Percentiles rank a stretch among this genome's conserved stretches.
Evolutionary conservation across 371 early-diverging fungal species (phyloP).

Genomic region (Neoconidiobolus thromboides): DNA sequence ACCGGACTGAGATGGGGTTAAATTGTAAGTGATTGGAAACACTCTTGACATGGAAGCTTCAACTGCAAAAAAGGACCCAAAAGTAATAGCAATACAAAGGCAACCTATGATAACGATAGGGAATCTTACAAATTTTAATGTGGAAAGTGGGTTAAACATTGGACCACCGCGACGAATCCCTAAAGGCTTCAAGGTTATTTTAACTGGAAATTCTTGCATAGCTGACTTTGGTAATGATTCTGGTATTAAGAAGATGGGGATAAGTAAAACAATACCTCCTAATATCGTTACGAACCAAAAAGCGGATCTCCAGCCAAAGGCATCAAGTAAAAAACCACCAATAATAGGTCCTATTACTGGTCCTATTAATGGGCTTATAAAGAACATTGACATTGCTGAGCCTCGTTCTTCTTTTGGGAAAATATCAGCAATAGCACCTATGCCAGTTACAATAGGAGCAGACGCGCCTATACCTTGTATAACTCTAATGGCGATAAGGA

Average conservation of each 20-base stretch:
- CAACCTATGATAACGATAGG: conserved; percentile 24
- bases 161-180: background rate
- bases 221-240: conserved; percentile 30
- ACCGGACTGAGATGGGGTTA: conserved; percentile 19
- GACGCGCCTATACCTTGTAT: conserved; percentile 50
- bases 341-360: conserved; percentile 24
- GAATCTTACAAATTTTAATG: conserved; percentile 19
- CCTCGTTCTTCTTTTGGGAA: conserved; percentile 20
- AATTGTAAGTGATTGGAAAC: conserved; percentile 12
- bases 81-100: conserved; percentile 25
- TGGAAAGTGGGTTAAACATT: conserved; percentile 12
- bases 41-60: conserved; percentile 19
- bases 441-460: conserved; percentile 47
- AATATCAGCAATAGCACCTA: conserved; percentile 41
- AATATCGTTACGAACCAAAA: conserved; percentile 35
- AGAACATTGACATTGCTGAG: conserved; percentile 33
- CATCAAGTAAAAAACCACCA: conserved; percentile 23
- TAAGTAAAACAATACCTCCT: conserved; percentile 13
- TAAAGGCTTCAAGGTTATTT: background rate
- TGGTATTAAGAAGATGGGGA: conserved; percentile 35
- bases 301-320: conserved; percentile 37
- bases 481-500: conserved; percentile 34
- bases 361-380: conserved; percentile 33
- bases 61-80: conserved; percentile 27
- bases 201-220: background rate